Evolutionary conservation across 2,329 filamentous ascomycete species (phyloP), one percentile per base, ranked within the genome.

Genomic region (Beauveria caledonica): DNA sequence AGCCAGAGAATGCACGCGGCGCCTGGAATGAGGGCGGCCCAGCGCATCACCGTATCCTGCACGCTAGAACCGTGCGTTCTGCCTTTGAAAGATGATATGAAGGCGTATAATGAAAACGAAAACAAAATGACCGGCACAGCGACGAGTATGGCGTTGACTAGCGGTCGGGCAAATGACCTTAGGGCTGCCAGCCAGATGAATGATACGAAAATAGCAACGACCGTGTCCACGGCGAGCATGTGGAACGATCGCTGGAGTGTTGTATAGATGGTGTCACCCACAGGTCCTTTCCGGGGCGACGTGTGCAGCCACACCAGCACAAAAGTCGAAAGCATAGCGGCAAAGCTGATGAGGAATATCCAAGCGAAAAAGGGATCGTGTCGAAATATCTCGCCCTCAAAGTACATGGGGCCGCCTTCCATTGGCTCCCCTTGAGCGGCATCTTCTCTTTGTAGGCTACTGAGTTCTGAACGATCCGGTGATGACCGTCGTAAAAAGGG

Each of bases 201-300:
- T 1, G 93, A 93, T 21, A 97, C 89, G 40, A 95, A 78, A 44
- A 97, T 79, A 1, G 94, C 89, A n/a, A 97, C 87, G 19, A 97
- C 73, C 1, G 94, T 97, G 74, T 97, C 95, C 57, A 94, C 85
- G 2, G 90, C 89, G 46, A 99, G 85, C 65, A 97, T 87, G 69
- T 94, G 87, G 68, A 95, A 94, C 0, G 92, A 97, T 55, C 86
- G 86, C 66, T 89, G 87, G 40, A 99, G 77, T 5, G 90, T 92
- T 15, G 89, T 91, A 73, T 99, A 99, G 62, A 99, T 91, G 1
- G 93, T 97, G 72, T 99, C 94, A 15, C 92, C 93, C 60, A 95
- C 83, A 1, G 88, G 87, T 62, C 82, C 82, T 69, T 89, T 89
- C 59, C 80, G 80, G 1, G 86, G 78, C 19, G 89, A 85, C 2